A percentile compares a stretch with the other conserved stretches of the same genome.
These are phyloP conservation scores for Leishmania gerbilli DNA, from an alignment of 208 protist species.

Conservation along the genomic window DNA sequence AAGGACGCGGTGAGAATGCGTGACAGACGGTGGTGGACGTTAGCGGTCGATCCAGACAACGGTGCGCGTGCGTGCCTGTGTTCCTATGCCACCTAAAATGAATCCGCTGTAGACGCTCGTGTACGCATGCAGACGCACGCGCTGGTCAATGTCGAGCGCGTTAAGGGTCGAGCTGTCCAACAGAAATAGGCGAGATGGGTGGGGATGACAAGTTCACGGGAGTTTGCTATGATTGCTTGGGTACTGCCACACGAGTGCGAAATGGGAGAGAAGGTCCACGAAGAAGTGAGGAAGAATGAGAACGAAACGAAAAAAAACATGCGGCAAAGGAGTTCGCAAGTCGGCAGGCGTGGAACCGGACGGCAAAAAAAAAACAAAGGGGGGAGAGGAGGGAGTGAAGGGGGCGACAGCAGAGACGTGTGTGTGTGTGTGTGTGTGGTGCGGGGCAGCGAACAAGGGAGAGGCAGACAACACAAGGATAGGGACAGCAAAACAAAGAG, in stretches of 20 bases:
- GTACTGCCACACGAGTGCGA: not conserved
- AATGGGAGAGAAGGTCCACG: not conserved
- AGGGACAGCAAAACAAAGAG: not conserved
- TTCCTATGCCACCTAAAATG: not conserved
- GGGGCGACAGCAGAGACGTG: not conserved
- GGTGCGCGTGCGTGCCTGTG: not conserved
- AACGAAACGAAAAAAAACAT: not conserved
- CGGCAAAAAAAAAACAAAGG: not conserved
- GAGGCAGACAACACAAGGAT: not conserved
- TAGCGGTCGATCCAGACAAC: slow-evolving; percentile 7
- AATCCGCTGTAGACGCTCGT: not conserved
- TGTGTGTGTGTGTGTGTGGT: not conserved
- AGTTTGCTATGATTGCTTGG: not conserved
- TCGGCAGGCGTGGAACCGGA: not conserved
- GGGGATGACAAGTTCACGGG: not conserved
- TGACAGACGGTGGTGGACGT: not conserved
- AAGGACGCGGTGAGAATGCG: not conserved
- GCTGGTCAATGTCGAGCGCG: not conserved
- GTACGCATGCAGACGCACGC: not conserved
- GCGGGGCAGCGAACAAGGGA: not conserved
- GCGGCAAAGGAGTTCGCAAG: not conserved
- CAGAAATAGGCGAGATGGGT: not conserved
- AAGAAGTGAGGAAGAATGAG: not conserved
- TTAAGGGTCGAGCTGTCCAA: not conserved
- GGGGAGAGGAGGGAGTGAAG: not conserved